phyloP scores from a whole-genome alignment of 1,139 yeast genomes.

The Lodderomyces metapsilosis region DNA sequence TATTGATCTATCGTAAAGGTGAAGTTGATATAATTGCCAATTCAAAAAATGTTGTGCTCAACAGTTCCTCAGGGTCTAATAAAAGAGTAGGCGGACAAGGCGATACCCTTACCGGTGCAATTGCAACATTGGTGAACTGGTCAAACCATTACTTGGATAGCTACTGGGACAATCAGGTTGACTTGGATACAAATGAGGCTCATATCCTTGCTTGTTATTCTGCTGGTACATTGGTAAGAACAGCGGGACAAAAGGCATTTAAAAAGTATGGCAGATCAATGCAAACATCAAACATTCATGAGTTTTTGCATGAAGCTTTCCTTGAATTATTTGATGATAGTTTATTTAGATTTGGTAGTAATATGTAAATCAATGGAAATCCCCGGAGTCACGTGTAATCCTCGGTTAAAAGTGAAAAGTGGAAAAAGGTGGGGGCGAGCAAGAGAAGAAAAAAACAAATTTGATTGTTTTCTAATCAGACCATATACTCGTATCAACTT shows the following conservation, averaged over 20 bases:
- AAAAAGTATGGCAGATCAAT: conserved; percentile 67
- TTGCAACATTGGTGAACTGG: conserved; percentile 45
- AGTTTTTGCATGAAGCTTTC: conserved; percentile 64
- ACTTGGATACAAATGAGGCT: conserved; percentile 54
- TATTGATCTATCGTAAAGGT: conserved; percentile 76
- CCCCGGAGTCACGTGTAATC: not conserved
- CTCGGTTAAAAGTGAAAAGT: not conserved
- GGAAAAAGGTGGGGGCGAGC: not conserved
- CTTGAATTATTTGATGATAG: conserved; percentile 41
- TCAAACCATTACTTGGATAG: conserved; percentile 52
- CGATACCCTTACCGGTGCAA: conserved; percentile 45
- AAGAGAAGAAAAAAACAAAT: no score
- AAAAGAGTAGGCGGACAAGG: conserved; percentile 52
- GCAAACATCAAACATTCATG: conserved; percentile 82
- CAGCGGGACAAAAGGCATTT: conserved; percentile 66
- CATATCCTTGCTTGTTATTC: conserved; percentile 64
- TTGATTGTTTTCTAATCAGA: no score
- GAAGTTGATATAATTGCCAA: conserved; percentile 59
- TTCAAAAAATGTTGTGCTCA: conserved; percentile 32
- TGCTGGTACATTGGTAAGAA: conserved; percentile 67
- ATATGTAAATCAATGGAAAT: not conserved
- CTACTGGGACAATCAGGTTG: conserved; percentile 57
- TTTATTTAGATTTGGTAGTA: conserved; percentile 7
- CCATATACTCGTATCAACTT: not conserved
- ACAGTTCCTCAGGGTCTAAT: conserved; percentile 55